Conservation (phyloP, 83 land plant species). For the Picea engelmannii region DNA sequence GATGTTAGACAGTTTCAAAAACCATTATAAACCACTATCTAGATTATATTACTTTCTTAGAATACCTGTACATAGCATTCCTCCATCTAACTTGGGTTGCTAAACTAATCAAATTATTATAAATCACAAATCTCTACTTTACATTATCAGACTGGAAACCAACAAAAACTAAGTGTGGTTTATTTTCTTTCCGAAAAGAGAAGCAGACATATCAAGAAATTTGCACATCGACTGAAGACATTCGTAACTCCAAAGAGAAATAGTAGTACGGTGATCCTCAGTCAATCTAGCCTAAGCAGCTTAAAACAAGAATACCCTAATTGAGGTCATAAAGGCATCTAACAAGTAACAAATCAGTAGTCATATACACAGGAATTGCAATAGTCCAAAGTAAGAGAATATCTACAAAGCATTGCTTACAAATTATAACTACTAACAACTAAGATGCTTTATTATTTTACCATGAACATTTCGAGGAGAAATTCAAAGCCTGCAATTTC, state of each 20-base stretch:
- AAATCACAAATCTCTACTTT: neutral
- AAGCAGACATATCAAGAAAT: neutral
- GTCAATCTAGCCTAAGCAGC: neutral
- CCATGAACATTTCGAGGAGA: too few relatives aligned
- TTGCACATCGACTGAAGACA: neutral
- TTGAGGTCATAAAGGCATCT: neutral
- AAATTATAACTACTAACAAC: too few relatives aligned
- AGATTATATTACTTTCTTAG: neutral
- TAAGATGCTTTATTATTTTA: too few relatives aligned
- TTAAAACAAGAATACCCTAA: conserved; percentile 1
- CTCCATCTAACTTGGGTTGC: neutral
- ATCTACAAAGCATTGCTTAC: too few relatives aligned
- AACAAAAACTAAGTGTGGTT: too few relatives aligned
- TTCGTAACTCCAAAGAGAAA: neutral
- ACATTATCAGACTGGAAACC: too few relatives aligned
- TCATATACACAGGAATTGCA: neutral
- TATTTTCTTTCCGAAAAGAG: conserved; percentile 1
- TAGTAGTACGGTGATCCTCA: neutral
- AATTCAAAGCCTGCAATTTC: too few relatives aligned
- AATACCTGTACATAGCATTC: neutral
- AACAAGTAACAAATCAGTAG: neutral
- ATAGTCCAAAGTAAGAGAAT: neutral
- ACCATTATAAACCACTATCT: neutral
- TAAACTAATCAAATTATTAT: neutral
- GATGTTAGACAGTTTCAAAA: neutral